Evolutionary conservation across 129 eudicot genomes (phyloP), one percentile per base, ranked within the genome.

Genomic region (Flaveria ramosissima): DNA sequence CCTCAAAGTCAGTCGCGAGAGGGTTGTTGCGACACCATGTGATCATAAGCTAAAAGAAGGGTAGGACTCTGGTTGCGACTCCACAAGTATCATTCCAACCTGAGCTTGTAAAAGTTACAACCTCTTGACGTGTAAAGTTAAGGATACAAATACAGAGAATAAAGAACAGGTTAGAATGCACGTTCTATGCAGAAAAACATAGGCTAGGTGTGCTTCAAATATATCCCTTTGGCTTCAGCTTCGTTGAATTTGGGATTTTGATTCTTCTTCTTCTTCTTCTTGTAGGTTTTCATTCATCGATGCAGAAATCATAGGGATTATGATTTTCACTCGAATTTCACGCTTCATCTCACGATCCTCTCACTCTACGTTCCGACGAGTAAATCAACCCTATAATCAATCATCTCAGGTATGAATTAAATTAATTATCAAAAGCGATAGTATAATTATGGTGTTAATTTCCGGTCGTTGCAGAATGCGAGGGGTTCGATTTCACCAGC

Each of bases 301-400:
- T 80, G 85, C 76, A 50, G 68, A 24, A 52, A 59, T 52, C 62
- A 32, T 21, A 36, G 7, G 32, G 10, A 73, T 56, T 67, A 87
- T 87, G 85, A 85, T 83, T 23, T 79, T 81, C 67, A 76, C 88
- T 43, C 86, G 88, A 43, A 76, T 89, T 65, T 78, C 82, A 61
- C 88, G 86, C 85, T 39, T 82, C 66, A 71, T 83, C n/a, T 64
- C 76, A 30, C 84, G 85, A 47, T 79, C 87, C 14, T 75, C 81
- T 70, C 82, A 74, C 69, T 70, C 82, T 42, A 68, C 86, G 32
- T 63, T 80, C 47, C 74, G 72, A 14, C 84, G 71, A 68, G 91
- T 84, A 77, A 77, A n/a, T n/a, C n/a, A n/a, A 43, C 36, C 46
- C 9, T 13, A 7, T 36, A 36, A 36, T 36, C 41, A 36, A 5